phyloP scores from a whole-genome alignment of 1,284 basidiomycete species.

The Malassezia vespertilionis region DNA sequence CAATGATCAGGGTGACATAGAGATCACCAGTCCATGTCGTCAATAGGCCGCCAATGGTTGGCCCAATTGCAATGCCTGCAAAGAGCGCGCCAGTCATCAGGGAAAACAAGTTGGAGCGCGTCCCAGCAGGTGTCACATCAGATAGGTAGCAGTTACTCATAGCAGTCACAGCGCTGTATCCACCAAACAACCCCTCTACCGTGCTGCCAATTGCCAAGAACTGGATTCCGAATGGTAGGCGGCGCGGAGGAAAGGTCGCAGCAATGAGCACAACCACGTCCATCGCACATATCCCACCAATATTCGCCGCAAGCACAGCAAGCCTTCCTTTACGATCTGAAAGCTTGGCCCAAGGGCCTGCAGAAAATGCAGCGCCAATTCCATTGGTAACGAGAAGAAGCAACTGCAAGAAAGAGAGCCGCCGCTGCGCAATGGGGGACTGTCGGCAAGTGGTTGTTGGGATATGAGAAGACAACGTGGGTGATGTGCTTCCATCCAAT shows the following conservation, averaged over 20 bases:
- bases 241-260: slow-evolving; percentile 21
- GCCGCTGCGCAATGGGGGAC: slow-evolving; percentile 9
- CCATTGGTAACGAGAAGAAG: slow-evolving; percentile 65
- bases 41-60: slow-evolving; percentile 35
- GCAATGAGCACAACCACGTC: slow-evolving; percentile 49
- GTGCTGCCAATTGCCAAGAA: slow-evolving; percentile 69
- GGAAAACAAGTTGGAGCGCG: slow-evolving; percentile 34
- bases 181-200: slow-evolving; percentile 72
- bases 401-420: slow-evolving; percentile 25
- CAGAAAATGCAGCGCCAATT: slow-evolving; percentile 67
- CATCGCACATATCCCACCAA: slow-evolving; percentile 65
- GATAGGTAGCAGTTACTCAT: slow-evolving; percentile 67
- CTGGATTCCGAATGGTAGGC: slow-evolving; percentile 54
- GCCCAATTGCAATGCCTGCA: slow-evolving; percentile 37
- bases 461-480: neutral
- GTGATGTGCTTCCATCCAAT: too few species aligned
- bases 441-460: slow-evolving; percentile 7
- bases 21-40: slow-evolving; percentile 31
- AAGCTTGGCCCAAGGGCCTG: slow-evolving; percentile 75
- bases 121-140: slow-evolving; percentile 36
- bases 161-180: slow-evolving; percentile 68
- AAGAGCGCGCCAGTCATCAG: slow-evolving; percentile 35
- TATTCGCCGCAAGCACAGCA: slow-evolving; percentile 60
- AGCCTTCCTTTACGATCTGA: slow-evolving; percentile 69
- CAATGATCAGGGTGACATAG: slow-evolving; percentile 26